Base-by-base conservation (phyloP, 371 early-diverging fungal genomes). In the Actinomortierella wolfii region DNA sequence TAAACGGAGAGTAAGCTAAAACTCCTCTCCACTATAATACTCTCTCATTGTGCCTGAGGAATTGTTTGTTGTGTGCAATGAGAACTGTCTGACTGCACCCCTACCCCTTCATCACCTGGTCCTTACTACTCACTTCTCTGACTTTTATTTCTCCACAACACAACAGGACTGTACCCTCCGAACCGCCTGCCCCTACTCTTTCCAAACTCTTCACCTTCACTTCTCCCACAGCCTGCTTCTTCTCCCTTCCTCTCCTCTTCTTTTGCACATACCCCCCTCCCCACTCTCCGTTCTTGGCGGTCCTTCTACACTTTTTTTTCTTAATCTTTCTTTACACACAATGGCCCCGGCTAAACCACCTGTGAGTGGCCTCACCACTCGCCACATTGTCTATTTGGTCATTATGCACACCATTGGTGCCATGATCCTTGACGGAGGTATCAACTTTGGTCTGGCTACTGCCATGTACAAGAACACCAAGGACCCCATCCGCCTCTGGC, bases 401-500 rank as follows among this genome's bases (percentile, higher is more conserved):
- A 11, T 68, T 20, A 75, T 75, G 75, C 75, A 75, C 47, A 41
- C 44, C 40, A 57, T 75, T 29, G 75, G 75, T 9, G 60, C 75
- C 51, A 64, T 63, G 64, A 54, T 64, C 51, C 57, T 75, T 18
- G 75, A 75, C 40, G 68, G 61, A 2, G 64, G 58, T 48, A 75
- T 75, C 75, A 75, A 75, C 56, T 75, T 75, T 58, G 75, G 75
- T 13, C 44, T 75, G 46, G 75, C 75, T 40, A 59, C 60, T 4
- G 75, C 75, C 48, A 75, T 75, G 75, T 75, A 75, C 68, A 75
- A 67, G 58, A 59, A 40, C 40, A 64, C 28, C 2, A 57, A 48
- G 18, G 9, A 63, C 24, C 61, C 64, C 18, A 42, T 75, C 34
- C 13, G 20, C 2, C 60, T 75, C 20, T 75, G 75, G 75, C 61